Conservation (phyloP, 2,329 filamentous ascomycete species). For the Colletotrichum sp. region DNA sequence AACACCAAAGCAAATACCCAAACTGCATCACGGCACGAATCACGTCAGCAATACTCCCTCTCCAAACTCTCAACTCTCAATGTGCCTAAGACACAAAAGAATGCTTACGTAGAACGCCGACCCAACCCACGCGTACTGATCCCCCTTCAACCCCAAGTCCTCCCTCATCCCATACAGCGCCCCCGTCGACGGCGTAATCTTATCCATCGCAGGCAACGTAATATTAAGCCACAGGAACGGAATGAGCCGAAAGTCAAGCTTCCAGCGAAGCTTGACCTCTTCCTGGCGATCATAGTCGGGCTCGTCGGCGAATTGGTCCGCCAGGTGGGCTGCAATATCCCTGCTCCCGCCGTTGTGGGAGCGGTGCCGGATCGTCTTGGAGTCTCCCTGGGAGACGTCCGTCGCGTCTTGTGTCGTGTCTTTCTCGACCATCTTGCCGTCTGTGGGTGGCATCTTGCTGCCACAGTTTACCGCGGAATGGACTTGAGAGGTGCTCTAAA, state of each 20-base stretch:
- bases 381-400: not conserved
- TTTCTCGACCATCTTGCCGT: not conserved
- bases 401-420: not conserved
- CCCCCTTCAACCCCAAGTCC: constrained; percentile 27
- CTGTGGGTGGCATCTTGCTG: not conserved
- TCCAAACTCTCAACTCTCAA: not conserved
- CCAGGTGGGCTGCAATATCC: not conserved
- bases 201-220: constrained; percentile 33
- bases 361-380: not conserved
- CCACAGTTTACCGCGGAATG: not conserved
- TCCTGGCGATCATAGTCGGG: not conserved
- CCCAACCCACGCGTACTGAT: constrained; percentile 27
- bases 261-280: not conserved
- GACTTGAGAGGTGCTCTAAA: not conserved
- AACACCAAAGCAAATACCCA: not conserved
- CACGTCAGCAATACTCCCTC: not conserved
- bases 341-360: not conserved
- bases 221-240: constrained; percentile 19
- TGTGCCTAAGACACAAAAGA: fast-evolving
- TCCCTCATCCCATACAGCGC: constrained; percentile 31
- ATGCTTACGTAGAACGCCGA: not conserved
- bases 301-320: not conserved
- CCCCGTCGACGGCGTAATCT: constrained; percentile 33
- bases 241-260: not conserved
- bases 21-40: not conserved